Evolutionary conservation across 164 flowering plant genomes (phyloP).

Genomic region (Piper betle): DNA sequence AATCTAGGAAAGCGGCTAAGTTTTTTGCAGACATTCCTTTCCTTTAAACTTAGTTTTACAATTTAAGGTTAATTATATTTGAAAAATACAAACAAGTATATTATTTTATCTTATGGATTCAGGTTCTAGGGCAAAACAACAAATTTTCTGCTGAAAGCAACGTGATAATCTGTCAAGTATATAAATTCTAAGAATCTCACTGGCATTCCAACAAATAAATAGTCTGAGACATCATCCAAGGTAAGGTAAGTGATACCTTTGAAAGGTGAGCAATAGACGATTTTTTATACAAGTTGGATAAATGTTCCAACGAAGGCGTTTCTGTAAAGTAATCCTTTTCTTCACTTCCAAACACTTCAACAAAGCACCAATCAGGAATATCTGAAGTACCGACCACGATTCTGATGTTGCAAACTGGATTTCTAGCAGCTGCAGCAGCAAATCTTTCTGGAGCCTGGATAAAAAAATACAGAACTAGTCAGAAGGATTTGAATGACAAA

Average conservation of each 20-base stretch:
- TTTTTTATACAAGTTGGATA: slow-evolving; percentile 37
- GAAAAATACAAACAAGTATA: too few species aligned
- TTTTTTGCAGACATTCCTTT: too few species aligned
- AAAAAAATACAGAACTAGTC: slow-evolving; percentile 4
- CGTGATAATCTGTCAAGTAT: too few species aligned
- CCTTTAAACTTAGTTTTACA: too few species aligned
- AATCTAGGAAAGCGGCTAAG: too few species aligned
- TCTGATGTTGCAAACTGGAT: slow-evolving; percentile 89
- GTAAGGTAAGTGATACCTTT: slow-evolving; percentile 44
- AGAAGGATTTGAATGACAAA: neutral
- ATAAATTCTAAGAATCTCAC: too few species aligned
- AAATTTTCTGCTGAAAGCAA: too few species aligned
- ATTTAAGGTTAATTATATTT: too few species aligned
- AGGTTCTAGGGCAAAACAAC: neutral
- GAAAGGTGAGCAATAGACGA: slow-evolving; percentile 77
- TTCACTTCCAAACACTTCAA: slow-evolving; percentile 54
- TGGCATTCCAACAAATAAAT: too few species aligned
- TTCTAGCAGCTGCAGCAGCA: slow-evolving; percentile 77
- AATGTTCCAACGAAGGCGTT: slow-evolving; percentile 57
- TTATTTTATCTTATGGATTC: too few species aligned
- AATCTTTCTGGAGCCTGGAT: slow-evolving; percentile 81
- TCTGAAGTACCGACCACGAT: slow-evolving; percentile 85
- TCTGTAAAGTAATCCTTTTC: slow-evolving; percentile 51
- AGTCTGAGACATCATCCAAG: too few species aligned
- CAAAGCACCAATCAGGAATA: slow-evolving; percentile 95